A percentile compares a stretch with the other conserved stretches of the same genome.
These are phyloP conservation scores for Neurospora sublineolata DNA, from an alignment of 495 filamentous ascomycete genomes.

Conservation along the genomic window DNA sequence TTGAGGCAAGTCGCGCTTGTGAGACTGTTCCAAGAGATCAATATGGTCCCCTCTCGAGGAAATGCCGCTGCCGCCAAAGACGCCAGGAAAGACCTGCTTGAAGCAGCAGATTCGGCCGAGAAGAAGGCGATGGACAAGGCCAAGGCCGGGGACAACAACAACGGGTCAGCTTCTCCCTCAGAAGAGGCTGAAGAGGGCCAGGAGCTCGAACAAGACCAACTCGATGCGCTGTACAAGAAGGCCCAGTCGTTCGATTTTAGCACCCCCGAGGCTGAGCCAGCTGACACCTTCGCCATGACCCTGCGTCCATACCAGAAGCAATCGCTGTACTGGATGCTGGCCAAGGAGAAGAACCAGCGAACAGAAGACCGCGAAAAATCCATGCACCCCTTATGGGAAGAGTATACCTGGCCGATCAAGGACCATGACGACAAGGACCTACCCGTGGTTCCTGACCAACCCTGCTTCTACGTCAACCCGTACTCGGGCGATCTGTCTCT, in stretches of 20 bases:
- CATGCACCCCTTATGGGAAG: conserved; percentile 97
- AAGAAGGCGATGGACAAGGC: conserved; percentile 51
- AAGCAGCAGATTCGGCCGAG: conserved; percentile 77
- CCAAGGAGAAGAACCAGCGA: conserved; percentile 75
- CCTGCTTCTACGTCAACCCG: conserved; percentile 85
- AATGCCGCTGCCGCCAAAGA: conserved; percentile 70
- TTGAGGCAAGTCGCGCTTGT: conserved; percentile 79
- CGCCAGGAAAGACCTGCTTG: conserved; percentile 69
- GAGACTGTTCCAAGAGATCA: conserved; percentile 80
- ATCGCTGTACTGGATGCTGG: conserved; percentile 88
- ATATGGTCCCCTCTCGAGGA: conserved; percentile 57
- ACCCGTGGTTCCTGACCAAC: conserved; percentile 47
- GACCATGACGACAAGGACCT: conserved; percentile 75
- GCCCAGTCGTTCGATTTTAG: conserved; percentile 94
- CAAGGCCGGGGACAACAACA: conserved; percentile 27
- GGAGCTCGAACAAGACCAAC: conserved; percentile 89
- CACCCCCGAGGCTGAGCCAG: conserved; percentile 74
- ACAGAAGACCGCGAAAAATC: conserved; percentile 50
- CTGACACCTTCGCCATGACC: conserved; percentile 67
- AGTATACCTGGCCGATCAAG: conserved; percentile 80
- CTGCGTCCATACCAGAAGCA: conserved; percentile 92
- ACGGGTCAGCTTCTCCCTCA: conserved; percentile 31
- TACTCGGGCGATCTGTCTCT: conserved; percentile 94
- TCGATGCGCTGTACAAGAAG: conserved; percentile 89
- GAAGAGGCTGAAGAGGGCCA: conserved; percentile 74